These are phyloP conservation scores for Plectranthus barbatus DNA, from an alignment of 257 asterid species.

Conservation along the genomic window DNA sequence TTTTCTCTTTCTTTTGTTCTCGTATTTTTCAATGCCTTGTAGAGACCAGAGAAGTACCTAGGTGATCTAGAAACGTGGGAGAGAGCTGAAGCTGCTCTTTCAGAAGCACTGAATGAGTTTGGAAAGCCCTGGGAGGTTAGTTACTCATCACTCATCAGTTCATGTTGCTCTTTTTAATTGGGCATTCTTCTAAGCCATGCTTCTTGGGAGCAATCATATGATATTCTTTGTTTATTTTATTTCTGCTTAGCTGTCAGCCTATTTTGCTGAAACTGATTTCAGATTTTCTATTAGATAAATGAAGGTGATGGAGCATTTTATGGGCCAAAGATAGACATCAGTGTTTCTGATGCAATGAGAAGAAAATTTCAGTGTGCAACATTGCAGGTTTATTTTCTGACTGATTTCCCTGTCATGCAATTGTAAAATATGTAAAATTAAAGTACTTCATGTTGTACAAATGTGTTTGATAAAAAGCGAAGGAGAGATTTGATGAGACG, in stretches of 20 bases:
- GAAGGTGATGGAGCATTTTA: conserved; percentile 98
- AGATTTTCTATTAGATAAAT: conserved; percentile 45
- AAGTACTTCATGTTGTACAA: not conserved
- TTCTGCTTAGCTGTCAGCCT: not conserved
- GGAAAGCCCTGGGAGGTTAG: conserved; percentile 95
- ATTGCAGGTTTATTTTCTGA: conserved; percentile 52
- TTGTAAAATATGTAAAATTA: not conserved
- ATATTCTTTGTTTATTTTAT: not conserved
- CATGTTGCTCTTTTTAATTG: not conserved
- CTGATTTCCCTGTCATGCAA: not conserved
- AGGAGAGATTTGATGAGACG: not conserved
- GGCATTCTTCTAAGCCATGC: not conserved
- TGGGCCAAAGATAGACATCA: conserved; percentile 92
- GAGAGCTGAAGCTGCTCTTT: conserved; percentile 85
- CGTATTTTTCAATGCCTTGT: conserved; percentile 17
- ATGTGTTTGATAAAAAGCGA: not conserved
- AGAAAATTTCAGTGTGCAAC: conserved; percentile 98
- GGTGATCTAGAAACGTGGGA: conserved; percentile 82
- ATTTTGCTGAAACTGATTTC: conserved; percentile 19
- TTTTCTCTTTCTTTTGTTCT: no score
- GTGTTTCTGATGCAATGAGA: conserved; percentile 90
- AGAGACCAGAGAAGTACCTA: conserved; percentile 94
- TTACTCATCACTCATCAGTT: conserved; percentile 2
- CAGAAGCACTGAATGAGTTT: conserved; percentile 81
- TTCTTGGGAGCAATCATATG: not conserved